Conservation (phyloP, 768 basidiomycete genomes). For the Mycena leptocephala region DNA sequence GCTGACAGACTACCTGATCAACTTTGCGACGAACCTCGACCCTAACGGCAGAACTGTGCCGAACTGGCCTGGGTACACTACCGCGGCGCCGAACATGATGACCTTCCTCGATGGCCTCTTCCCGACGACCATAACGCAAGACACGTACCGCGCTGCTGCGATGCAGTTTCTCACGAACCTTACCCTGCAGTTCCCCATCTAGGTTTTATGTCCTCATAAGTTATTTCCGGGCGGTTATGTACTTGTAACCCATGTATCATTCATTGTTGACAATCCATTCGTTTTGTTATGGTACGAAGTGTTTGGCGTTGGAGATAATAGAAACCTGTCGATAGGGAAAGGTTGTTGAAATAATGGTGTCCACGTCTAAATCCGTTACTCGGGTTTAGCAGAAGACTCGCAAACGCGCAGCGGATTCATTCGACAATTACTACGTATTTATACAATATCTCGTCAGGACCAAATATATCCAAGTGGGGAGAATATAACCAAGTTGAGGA, state of each 20-base stretch:
- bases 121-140: slow-evolving; percentile 53
- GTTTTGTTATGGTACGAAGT: no score
- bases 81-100: slow-evolving; percentile 51
- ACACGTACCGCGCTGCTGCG: slow-evolving; percentile 60
- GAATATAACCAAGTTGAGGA: no score
- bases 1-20: slow-evolving; percentile 63
- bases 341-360: no score
- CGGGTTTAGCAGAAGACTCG: no score
- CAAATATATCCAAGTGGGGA: no score
- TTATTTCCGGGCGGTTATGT: background rate
- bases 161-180: slow-evolving; percentile 54
- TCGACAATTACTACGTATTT: no score
- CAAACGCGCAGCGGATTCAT: no score
- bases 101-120: slow-evolving; percentile 57
- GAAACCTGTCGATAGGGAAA: no score
- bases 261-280: no score
- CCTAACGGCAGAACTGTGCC: slow-evolving; percentile 58
- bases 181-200: slow-evolving; percentile 51
- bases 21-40: slow-evolving; percentile 59
- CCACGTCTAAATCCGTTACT: no score
- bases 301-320: no score
- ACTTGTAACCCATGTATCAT: background rate
- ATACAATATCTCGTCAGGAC: no score
- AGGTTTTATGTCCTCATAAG: background rate
- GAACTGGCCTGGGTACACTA: slow-evolving; percentile 63